Conservation (phyloP, 306 rosid genomes). For the Glycine soja region DNA sequence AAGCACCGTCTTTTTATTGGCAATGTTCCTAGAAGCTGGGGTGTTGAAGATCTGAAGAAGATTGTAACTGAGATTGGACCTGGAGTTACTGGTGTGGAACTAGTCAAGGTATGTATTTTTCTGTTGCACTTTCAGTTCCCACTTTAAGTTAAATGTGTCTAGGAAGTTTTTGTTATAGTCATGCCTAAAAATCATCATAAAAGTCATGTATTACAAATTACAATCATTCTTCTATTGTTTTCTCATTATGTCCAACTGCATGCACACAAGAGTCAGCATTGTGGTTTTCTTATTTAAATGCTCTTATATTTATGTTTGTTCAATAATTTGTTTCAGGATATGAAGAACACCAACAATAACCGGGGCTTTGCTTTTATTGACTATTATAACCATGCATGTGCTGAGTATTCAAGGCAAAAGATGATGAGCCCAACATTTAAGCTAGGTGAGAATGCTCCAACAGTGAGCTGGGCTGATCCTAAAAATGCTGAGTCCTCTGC, state of each 20-base stretch:
- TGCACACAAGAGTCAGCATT: slow-evolving; percentile 2
- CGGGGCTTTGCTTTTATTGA: slow-evolving; percentile 97
- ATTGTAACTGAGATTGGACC: slow-evolving; percentile 81
- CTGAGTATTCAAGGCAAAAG: slow-evolving; percentile 86
- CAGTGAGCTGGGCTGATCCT: slow-evolving; percentile 99
- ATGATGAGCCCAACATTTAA: slow-evolving; percentile 89
- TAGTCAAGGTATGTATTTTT: slow-evolving; percentile 75
- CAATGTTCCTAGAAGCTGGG: slow-evolving; percentile 95
- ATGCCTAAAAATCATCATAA: slow-evolving; percentile 14
- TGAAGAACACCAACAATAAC: slow-evolving; percentile 79
- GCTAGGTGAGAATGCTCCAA: slow-evolving; percentile 89
- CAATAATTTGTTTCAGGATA: slow-evolving; percentile 68
- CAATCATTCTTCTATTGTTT: slow-evolving; percentile 33
- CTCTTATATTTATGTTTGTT: slow-evolving; percentile 37
- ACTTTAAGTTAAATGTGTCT: slow-evolving; percentile 17
- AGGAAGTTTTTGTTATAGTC: background rate
- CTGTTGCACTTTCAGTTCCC: slow-evolving; percentile 19
- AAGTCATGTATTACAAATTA: background rate
- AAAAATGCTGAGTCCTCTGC: slow-evolving; percentile 93
- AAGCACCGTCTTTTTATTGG: slow-evolving; percentile 97
- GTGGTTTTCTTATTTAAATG: slow-evolving; percentile 36
- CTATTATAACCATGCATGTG: slow-evolving; percentile 93
- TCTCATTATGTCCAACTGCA: background rate
- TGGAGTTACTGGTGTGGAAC: slow-evolving; percentile 83
- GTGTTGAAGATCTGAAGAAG: slow-evolving; percentile 82